Evolutionary conservation across 345 rosid genomes (phyloP), one percentile per base, ranked within the genome.

Genomic region (Cardamine occulta): DNA sequence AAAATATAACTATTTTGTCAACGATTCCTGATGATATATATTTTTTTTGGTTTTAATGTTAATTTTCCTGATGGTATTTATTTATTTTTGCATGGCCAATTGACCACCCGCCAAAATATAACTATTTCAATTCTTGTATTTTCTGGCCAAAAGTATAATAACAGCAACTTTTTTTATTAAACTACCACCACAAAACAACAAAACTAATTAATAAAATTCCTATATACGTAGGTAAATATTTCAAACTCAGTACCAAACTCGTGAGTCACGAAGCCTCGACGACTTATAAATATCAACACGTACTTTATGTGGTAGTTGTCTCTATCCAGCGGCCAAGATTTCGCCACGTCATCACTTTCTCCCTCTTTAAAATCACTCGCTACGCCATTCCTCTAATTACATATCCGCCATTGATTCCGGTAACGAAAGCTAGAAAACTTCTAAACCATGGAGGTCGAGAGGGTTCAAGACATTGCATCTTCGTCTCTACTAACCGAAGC

Each of bases 381-480:
- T 7, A n/a, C 37, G 8, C 53, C 4, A 10, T 26, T 10, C 29
- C 39, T 68, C 45, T 5, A 52, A 2, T 29, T 15, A 29, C 3
- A 10, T 5, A n/a, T 39, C 57, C 68, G 39, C 77, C 78, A 66
- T 78, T 73, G 64, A 39, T 72, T 9, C 73, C 39, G 68, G 68
- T 60, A 51, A 44, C 40, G 5, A 31, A 31, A 42, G 3, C 15
- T 34, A 18, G 48, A 34, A 48, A 14, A 11, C 18, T 6, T 14
- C 19, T 8, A 7, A 53, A 8, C 2, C 11, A 59, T 85, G 89
- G 88, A 83, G 79, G 49, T 85, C 48, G 80, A 75, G 48, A 81
- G 86, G 39, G 89, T 85, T 1, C 89, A 89, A 76, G 82, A 85
- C 49, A 74, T 87, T 15, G 81, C 89, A 17, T 83, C 82, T 0